Evolutionary conservation across 2,329 filamentous ascomycete species (phyloP), one percentile per base, ranked within the genome.

Genomic region (Truncatella angustata): DNA sequence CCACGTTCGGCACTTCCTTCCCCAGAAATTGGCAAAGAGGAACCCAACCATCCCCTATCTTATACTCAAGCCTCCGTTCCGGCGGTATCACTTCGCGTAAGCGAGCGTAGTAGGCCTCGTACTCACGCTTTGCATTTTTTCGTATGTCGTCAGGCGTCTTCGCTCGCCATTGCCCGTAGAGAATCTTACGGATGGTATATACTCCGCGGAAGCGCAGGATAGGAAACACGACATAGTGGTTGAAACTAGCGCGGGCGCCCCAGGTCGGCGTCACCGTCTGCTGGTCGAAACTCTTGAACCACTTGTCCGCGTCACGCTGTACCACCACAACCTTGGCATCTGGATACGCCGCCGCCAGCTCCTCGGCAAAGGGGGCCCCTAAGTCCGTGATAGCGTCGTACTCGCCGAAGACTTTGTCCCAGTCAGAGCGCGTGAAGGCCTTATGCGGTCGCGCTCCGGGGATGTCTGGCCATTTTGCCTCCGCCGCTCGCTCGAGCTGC

Each of bases 301-400:
- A 88, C 34, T 80, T 80, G 65, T 88, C 76, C 34, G 87, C 80
- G 52, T 87, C 82, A 40, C 85, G 79, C 52, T 79, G 84, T 11
- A 83, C 86, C 56, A 90, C 73, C 45, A 90, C 78, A 50, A 89
- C 81, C 69, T 89, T 89, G 54, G 86, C 86, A 50, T 88, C 82
- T 1, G 86, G 86, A 64, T 89, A 89, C n/a, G 84, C 83, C 61
- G 85, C 80, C 56, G 88, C 85, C 56, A 90, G 75, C 66, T 89
- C 86, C 66, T 84, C 79, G 50, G 82, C 82, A 61, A 90, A 90
- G 37, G 82, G 80, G 42, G 82, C 80, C 5, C 85, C 85, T 80
- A 80, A 85, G 73, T 88, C 86, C 66, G 82, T 86, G 16, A 88
- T 82, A 37, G 84, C 84, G 69, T 81, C 82, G 64, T 81, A 83